Evolutionary conservation across 352 stramenopile species (phyloP), one percentile per base, ranked within the genome.

Genomic region (Phytophthora kernoviae): DNA sequence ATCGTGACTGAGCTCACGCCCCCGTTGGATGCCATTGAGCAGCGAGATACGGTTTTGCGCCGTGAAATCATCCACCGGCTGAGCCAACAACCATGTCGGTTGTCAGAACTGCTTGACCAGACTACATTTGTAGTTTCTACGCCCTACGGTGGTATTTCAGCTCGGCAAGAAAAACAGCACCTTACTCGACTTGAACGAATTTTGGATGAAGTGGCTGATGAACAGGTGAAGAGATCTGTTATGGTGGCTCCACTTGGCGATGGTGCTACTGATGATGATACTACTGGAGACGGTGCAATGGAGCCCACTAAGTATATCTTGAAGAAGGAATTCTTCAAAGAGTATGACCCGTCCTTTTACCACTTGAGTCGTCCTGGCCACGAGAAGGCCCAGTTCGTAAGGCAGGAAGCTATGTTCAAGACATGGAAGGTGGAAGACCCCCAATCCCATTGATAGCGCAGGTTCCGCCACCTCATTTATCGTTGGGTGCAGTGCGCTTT

Each of bases 41-140:
- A 79, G 30, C 64, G 62, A 30, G 84, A 88, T 33, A 79, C 68
- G 14, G 79, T 87, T 27, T 73, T 98, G 32, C 82, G 88, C 8
- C 76, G 91, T 17, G 89, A 98, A 53, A 80, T 98, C 43, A 79
- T 98, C 4, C 91, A 98, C 66, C 75, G 84, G 1, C 53, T 97
- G 21, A 81, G 79, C 15, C 73, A 90, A 50, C 73, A 90, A 11
- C 79, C 85, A n/a, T 93, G 76, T 18, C 69, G 79, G 12, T 49
- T 90, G 15, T 95, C 86, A 1, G 79, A 93, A 39, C 55, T 95
- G 20, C 71, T 93, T 7, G 86, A 95, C 17, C 84, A 95, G 45
- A 93, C 86, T 0, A 83, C 77, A 2, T 91, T 90, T 41, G 81
- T 93, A 50, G 73, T 86, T 17, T 84, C 77, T 10, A 91, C 77